phyloP scores from a whole-genome alignment of 169 alveolate species.

The Condylostoma magnum region DNA sequence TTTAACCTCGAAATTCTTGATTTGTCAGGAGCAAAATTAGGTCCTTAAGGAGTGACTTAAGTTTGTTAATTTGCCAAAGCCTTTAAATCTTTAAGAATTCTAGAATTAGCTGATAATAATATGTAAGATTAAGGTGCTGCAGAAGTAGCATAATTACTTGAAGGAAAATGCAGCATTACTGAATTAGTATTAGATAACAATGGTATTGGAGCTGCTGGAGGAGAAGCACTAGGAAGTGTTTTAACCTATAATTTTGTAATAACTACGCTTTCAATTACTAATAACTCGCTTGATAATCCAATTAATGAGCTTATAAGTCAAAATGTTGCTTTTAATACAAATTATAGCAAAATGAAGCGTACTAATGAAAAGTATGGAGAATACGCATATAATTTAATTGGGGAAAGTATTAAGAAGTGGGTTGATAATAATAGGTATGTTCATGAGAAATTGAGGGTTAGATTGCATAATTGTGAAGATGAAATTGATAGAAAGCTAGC shows the following conservation, averaged over 20 bases:
- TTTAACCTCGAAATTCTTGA: not conserved
- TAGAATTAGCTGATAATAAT: slow-evolving; percentile 4
- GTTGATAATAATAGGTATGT: slow-evolving; percentile 18
- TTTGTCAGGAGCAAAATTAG: not conserved
- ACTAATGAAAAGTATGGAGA: slow-evolving; percentile 23
- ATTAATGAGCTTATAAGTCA: slow-evolving; percentile 6
- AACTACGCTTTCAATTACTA: not conserved
- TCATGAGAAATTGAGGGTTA: slow-evolving; percentile 13
- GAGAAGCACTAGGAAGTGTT: not conserved
- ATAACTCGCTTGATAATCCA: not conserved
- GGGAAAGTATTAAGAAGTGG: slow-evolving; percentile 27
- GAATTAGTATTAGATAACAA: slow-evolving; percentile 8
- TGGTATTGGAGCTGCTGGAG: slow-evolving; percentile 15
- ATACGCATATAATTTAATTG: slow-evolving; percentile 28
- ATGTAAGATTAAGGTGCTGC: slow-evolving; percentile 17
- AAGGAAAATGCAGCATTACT: not conserved
- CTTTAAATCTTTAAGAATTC: not conserved
- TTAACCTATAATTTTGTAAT: slow-evolving; percentile 12
- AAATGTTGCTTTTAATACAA: slow-evolving; percentile 15
- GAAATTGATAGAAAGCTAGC: slow-evolving; percentile 18
- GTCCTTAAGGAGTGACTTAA: not conserved
- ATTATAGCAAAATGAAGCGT: not conserved
- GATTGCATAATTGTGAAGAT: slow-evolving; percentile 7
- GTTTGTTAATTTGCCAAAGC: not conserved
- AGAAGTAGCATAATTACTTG: slow-evolving; percentile 4